Conservation (phyloP, 2,329 filamentous ascomycete genomes). For the Neonectria punicea region DNA sequence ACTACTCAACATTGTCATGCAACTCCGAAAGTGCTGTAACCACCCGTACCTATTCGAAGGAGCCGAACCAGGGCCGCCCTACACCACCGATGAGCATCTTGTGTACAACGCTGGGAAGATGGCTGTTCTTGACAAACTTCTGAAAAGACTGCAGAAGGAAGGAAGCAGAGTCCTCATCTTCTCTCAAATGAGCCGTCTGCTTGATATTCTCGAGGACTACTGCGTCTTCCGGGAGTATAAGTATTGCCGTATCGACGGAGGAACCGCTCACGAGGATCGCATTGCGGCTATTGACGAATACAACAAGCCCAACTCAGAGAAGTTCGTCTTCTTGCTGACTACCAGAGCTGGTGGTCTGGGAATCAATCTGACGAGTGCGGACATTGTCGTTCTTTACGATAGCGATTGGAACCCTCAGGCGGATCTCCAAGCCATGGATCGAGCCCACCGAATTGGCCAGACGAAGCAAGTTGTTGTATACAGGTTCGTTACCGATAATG, state of each 20-base stretch:
- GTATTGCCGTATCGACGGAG: conserved; percentile 97
- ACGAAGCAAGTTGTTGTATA: conserved; percentile 98
- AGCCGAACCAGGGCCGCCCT: conserved; percentile 95
- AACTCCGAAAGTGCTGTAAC: conserved; percentile 98
- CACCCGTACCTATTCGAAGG: conserved; percentile 98
- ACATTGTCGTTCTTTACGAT: conserved; percentile 96
- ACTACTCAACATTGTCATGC: conserved; percentile 98
- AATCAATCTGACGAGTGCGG: conserved; percentile 94
- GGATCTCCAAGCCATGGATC: conserved; percentile 98
- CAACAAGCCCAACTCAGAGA: conserved; percentile 94
- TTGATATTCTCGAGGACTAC: conserved; percentile 98
- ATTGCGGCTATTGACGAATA: conserved; percentile 98
- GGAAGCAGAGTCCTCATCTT: conserved; percentile 98
- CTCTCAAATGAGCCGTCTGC: conserved; percentile 97
- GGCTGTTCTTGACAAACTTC: conserved; percentile 92
- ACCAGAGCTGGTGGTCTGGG: conserved; percentile 95
- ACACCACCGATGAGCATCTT: conserved; percentile 97
- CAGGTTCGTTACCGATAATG: conserved; percentile 96
- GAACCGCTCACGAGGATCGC: conserved; percentile 96
- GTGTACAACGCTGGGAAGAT: conserved; percentile 96
- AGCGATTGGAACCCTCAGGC: conserved; percentile 99
- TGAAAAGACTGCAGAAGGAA: conserved; percentile 83
- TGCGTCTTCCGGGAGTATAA: conserved; percentile 95
- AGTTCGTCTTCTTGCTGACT: conserved; percentile 95
- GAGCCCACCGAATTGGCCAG: conserved; percentile 97